Conservation (phyloP, 192 early-diverging fungal genomes). For the Thoreauomyces humboldtii region DNA sequence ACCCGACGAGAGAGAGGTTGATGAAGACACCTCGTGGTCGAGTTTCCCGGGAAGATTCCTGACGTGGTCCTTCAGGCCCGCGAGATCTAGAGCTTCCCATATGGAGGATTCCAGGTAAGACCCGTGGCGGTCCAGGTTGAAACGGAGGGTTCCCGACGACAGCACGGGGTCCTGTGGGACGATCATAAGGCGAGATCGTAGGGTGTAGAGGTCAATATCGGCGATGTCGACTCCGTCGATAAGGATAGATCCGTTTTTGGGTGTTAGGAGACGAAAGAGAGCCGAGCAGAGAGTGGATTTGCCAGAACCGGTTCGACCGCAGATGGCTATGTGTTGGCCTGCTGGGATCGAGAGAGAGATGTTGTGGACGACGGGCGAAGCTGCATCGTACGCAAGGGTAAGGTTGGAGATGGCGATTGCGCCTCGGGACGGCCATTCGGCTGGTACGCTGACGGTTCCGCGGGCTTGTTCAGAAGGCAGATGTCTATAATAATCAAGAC, state of each 20-base stretch:
- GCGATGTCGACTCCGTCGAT: conserved; percentile 42
- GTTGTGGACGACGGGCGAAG: conserved; percentile 62
- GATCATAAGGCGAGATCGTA: conserved; percentile 35
- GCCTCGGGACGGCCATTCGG: conserved; percentile 38
- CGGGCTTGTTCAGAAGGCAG: conserved; percentile 37
- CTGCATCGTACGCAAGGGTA: conserved; percentile 52
- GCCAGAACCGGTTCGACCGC: conserved; percentile 51
- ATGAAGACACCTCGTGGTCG: conserved; percentile 76
- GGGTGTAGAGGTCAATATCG: conserved; percentile 27
- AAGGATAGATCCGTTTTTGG: conserved; percentile 21
- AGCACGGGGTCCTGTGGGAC: conserved; percentile 49
- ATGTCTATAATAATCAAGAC: conserved; percentile 46
- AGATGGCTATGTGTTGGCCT: conserved; percentile 55
- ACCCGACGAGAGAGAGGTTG: conserved; percentile 71
- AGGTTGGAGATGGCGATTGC: conserved; percentile 61
- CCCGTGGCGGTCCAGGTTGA: conserved; percentile 67
- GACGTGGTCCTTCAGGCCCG: conserved; percentile 44
- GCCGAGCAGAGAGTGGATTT: conserved; percentile 42
- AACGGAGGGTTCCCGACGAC: conserved; percentile 63
- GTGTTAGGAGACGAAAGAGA: conserved; percentile 46
- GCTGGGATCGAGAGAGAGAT: conserved; percentile 67
- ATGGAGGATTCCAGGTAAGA: conserved; percentile 59
- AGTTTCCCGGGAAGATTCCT: conserved; percentile 38
- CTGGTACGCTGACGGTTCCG: conserved; percentile 46
- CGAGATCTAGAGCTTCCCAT: conserved; percentile 65